Conservation (phyloP, 1,284 basidiomycete species). For the Ustilago crameri region DNA sequence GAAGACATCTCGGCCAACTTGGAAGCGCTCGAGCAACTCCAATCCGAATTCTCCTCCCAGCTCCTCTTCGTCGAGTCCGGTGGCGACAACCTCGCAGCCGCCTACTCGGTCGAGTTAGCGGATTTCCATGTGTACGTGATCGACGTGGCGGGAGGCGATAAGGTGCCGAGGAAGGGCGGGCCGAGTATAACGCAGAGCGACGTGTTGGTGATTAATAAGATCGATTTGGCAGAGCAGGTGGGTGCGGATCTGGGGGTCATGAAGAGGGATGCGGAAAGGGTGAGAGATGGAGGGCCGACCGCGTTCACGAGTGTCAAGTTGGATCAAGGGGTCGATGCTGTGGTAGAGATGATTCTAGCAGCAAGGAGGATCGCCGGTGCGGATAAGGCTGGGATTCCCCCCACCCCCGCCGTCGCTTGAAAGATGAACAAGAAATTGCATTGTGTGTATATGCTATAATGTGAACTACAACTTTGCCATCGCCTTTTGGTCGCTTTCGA, state of each 20-base stretch:
- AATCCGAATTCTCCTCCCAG: slow-evolving; percentile 76
- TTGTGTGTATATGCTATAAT: too few relatives aligned
- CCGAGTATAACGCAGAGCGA: slow-evolving; percentile 87
- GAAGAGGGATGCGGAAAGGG: slow-evolving; percentile 88
- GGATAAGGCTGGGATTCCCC: slow-evolving; percentile 49
- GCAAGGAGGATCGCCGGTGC: slow-evolving; percentile 79
- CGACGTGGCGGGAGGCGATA: slow-evolving; percentile 86
- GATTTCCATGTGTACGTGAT: slow-evolving; percentile 82
- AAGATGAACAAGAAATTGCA: too few relatives aligned
- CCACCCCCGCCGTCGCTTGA: not conserved
- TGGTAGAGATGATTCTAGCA: slow-evolving; percentile 83
- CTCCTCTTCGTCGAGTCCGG: slow-evolving; percentile 88
- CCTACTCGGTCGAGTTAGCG: slow-evolving; percentile 93
- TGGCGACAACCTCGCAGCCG: slow-evolving; percentile 93
- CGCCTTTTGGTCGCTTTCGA: slow-evolving; percentile 12
- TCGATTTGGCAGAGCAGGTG: slow-evolving; percentile 83
- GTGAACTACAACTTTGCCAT: slow-evolving; percentile 12
- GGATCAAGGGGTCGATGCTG: slow-evolving; percentile 81
- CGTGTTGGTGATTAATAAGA: slow-evolving; percentile 85
- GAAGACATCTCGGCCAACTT: slow-evolving; percentile 98
- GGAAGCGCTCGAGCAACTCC: slow-evolving; percentile 92
- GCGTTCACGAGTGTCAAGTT: slow-evolving; percentile 88
- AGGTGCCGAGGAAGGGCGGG: slow-evolving; percentile 96
- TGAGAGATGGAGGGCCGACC: slow-evolving; percentile 94
- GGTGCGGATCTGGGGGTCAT: slow-evolving; percentile 93